Conservation (phyloP, 2,329 filamentous ascomycete genomes). For the Penicillium sp. region DNA sequence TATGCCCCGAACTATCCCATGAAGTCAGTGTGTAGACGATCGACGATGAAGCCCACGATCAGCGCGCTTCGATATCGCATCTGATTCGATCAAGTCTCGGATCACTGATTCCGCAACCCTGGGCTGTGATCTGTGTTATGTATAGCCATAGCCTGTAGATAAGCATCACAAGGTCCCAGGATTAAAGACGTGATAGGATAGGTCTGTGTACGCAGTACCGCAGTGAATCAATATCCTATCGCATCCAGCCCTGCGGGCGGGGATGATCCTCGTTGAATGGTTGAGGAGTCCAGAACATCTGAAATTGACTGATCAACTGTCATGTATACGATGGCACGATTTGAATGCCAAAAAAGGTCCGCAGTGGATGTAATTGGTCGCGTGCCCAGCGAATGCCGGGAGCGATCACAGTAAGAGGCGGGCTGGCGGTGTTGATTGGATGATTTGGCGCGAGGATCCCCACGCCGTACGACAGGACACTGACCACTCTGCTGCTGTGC, state of each 20-base stretch:
- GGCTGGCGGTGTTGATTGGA: constrained; percentile 26
- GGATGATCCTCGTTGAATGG: background rate
- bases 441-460: constrained; percentile 25
- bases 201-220: background rate
- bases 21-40: background rate
- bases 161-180: background rate
- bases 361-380: constrained; percentile 24
- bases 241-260: constrained; percentile 2
- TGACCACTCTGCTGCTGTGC: constrained; percentile 9
- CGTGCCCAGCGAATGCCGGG: constrained; percentile 22
- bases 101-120: background rate
- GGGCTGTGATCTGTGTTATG: constrained; percentile 3
- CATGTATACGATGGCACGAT: constrained; percentile 3
- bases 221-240: background rate
- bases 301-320: constrained; percentile 16
- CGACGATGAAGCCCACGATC: background rate
- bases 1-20: background rate
- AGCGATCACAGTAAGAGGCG: constrained; percentile 29
- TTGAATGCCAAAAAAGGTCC: constrained; percentile 20
- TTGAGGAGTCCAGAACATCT: constrained; percentile 4
- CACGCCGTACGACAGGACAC: constrained; percentile 6
- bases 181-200: background rate
- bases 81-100: constrained; percentile 7
- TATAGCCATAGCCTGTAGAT: background rate
- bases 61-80: background rate